Evolutionary conservation across 352 stramenopile species (phyloP), one percentile per base, ranked within the genome.

Genomic region (Globisporangium paddicum): DNA sequence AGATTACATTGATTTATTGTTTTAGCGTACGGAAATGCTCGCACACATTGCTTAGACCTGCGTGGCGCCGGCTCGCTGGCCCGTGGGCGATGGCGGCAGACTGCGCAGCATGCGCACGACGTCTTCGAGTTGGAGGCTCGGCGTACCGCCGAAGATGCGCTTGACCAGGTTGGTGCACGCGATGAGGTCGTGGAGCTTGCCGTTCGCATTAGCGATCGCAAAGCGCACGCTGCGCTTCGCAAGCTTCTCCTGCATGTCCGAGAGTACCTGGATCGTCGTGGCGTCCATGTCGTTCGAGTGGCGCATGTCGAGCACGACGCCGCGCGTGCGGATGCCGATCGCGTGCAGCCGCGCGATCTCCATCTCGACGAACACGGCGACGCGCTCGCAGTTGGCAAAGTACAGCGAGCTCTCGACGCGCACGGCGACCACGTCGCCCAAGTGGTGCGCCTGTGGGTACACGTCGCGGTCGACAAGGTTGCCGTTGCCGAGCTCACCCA

Each of bases 271-370:
- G 28, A 89, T 72, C 21, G 75, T 80, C 9, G 76, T 89, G 9
- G 78, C 78, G 53, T 89, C 73, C 45, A 86, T 62, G 42, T 86
- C 73, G 61, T 82, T 85, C 58, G 86, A 69, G 58, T 72, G 61
- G 11, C 55, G 64, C 25, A 66, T 63, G 41, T 88, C 75, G 2
- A 88, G 25, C 9, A 85, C 75, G 1, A 86, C 74, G 8, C 72
- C 72, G 3, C 58, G 66, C 0, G 63, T 63, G 1, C 58, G 48
- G 16, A 86, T 52, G 13, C 62, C 66, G n/a, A 71, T 59, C 25
- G 58, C 51, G 6, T 62, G 21, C 5, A 72, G 26, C 0, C 62
- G 63, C 30, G 56, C 40, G 47, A 86, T 77, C 57, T 86, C 76
- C 0, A 60, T 51, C 8, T 82, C 74, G 18, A 83, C 67, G 21